Evolutionary conservation across 768 basidiomycete species (phyloP), one percentile per base, ranked within the genome.

Genomic region (Tephrocybe rancida): DNA sequence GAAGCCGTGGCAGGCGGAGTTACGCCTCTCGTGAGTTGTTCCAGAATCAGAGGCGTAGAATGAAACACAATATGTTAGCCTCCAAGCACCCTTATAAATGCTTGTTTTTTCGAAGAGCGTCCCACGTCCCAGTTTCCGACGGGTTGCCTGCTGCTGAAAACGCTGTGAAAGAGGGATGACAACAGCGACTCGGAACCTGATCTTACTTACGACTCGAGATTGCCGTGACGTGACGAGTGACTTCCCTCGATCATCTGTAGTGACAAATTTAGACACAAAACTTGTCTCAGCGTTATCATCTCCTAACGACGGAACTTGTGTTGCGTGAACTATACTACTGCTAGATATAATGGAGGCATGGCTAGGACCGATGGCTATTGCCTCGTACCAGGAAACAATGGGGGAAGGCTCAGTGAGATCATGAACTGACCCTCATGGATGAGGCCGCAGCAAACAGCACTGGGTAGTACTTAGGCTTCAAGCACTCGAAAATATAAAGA

Each of bases 201-300:
- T 51, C 49, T 39, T 58, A 59, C 58, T 59, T 53, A 50, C 45
- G 44, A 59, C 43, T 50, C 49, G 41, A 53, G 37, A 55, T 59
- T 49, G 37, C 50, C 32, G 58, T 59, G 58, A 59, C 58, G 58
- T 59, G 58, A 59, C 58, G 22, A 50, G 58, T 56, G 52, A 56
- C 55, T 46, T 43, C 26, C 34, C 41, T 53, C 52, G 52, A 58
- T 58, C 57, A 54, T 44, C 49, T 50, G 21, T 25, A 21, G 32
- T 32, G 26, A 48, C 55, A 56, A 51, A 50, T 52, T 48, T 52
- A 29, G 50, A 45, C 27, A 43, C 39, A 30, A 32, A 46, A 46
- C 27, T 19, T 51, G 46, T 52, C 56, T 57, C 46, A 43, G 29
- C 18, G 18, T 21, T 37, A 21, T 7, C 27, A 1, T 32, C 25